These are phyloP conservation scores for Prototheca stagnorum DNA, from an alignment of 163 green algal genomes.

Conservation along the genomic window DNA sequence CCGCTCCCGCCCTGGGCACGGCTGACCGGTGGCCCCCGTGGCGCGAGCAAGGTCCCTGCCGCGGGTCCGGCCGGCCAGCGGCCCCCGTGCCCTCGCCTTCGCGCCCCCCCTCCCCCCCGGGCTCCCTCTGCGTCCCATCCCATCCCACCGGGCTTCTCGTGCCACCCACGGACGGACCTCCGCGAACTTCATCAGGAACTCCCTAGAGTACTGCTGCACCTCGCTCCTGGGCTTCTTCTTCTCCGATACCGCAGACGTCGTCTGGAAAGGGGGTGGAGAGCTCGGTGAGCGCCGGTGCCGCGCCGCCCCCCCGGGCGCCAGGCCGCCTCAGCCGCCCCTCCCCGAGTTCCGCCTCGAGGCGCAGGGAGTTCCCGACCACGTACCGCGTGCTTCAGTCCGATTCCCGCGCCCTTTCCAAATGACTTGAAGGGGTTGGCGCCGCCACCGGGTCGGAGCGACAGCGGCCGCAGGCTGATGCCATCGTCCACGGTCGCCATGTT, in stretches of 20 bases:
- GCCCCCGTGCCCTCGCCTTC: too few relatives aligned
- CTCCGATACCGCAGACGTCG: conserved; percentile 18
- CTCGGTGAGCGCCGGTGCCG: neutral
- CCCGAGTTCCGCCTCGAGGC: too few relatives aligned
- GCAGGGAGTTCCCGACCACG: too few relatives aligned
- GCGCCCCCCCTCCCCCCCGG: too few relatives aligned
- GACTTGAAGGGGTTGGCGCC: conserved; percentile 42
- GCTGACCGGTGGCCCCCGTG: too few relatives aligned
- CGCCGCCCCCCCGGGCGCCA: neutral
- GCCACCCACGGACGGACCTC: conserved; percentile 29
- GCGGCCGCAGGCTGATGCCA: conserved; percentile 32
- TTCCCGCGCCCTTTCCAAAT: conserved; percentile 57
- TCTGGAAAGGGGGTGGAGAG: neutral
- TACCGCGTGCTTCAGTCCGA: conserved; percentile 27
- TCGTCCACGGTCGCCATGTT: conserved; percentile 1
- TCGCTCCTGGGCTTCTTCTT: conserved; percentile 46
- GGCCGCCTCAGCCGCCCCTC: too few relatives aligned
- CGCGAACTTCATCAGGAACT: conserved; percentile 65
- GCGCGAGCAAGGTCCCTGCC: too few relatives aligned
- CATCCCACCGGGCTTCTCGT: too few relatives aligned
- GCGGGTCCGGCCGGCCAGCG: too few relatives aligned
- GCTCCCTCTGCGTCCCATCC: too few relatives aligned
- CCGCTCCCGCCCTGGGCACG: too few relatives aligned
- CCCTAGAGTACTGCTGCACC: conserved; percentile 49
- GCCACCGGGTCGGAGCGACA: conserved; percentile 44